Evolutionary conservation across 495 filamentous ascomycete species (phyloP).

Genomic region (Massariosphaeria phaeospora): DNA sequence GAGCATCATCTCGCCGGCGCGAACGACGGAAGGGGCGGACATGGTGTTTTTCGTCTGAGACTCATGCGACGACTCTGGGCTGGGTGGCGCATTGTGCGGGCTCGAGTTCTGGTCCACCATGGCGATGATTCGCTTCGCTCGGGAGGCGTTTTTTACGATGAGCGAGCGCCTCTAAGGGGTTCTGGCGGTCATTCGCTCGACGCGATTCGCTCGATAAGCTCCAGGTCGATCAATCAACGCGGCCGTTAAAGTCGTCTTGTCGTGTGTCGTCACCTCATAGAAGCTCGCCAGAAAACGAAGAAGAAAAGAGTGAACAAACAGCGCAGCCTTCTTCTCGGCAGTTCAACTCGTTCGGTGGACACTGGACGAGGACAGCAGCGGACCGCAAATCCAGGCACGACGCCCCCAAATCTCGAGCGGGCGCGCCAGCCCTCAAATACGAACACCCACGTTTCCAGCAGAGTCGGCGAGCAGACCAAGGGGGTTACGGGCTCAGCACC

Average conservation of each 20-base stretch:
- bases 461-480: neutral
- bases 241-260: neutral
- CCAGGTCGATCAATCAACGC: too few species aligned
- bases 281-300: too few species aligned
- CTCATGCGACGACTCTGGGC: neutral
- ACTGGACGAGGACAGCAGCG: neutral
- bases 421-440: neutral
- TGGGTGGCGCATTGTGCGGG: neutral
- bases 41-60: too few species aligned
- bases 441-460: too few species aligned
- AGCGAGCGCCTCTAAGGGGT: neutral
- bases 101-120: neutral
- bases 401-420: neutral
- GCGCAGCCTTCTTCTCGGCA: too few species aligned
- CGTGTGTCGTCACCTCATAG: neutral
- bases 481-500: neutral
- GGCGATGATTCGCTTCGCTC: neutral
- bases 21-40: neutral
- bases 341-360: too few species aligned
- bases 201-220: neutral
- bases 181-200: neutral
- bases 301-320: too few species aligned
- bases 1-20: constrained; percentile 10
- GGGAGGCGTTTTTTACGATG: neutral
- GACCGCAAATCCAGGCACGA: neutral